These are phyloP conservation scores for Xerocomus brunneocitrinus DNA, from an alignment of 768 basidiomycete species.

Conservation along the genomic window DNA sequence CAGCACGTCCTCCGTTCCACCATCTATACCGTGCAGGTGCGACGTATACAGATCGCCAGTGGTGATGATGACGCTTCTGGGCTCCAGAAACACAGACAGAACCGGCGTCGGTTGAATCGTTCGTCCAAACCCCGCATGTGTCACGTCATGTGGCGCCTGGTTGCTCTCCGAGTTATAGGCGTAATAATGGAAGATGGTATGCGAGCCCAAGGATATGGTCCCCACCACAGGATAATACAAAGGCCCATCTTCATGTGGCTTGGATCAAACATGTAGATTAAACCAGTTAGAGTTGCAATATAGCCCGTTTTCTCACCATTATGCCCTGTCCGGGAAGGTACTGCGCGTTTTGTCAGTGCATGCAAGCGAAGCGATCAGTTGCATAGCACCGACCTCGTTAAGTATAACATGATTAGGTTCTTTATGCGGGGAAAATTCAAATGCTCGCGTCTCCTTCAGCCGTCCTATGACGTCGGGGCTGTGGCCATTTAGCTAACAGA, in stretches of 20 bases:
- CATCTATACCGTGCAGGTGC: conserved; percentile 81
- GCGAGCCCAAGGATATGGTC: conserved; percentile 85
- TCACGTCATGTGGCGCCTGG: conserved; percentile 13
- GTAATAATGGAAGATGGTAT: conserved; percentile 81
- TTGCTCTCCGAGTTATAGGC: conserved; percentile 39
- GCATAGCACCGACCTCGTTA: conserved; percentile 58
- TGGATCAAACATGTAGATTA: conserved; percentile 7
- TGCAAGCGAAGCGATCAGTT: conserved; percentile 4
- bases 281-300: conserved; percentile 5
- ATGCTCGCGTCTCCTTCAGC: conserved; percentile 59
- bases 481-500: conserved; percentile 6
- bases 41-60: conserved; percentile 60
- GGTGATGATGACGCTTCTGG: conserved; percentile 81
- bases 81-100: conserved; percentile 75
- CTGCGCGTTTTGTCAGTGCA: conserved; percentile 33
- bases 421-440: conserved; percentile 57
- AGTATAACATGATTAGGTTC: conserved; percentile 86
- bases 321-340: conserved; percentile 92
- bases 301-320: conserved; percentile 51
- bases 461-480: conserved; percentile 78
- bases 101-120: conserved; percentile 62
- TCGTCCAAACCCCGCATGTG: conserved; percentile 36
- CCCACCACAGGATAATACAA: conserved; percentile 84
- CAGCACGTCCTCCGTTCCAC: conserved; percentile 44
- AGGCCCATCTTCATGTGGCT: conserved; percentile 94